Conservation (phyloP, 805 yeast species). For the Kregervanrija fluxuum region DNA sequence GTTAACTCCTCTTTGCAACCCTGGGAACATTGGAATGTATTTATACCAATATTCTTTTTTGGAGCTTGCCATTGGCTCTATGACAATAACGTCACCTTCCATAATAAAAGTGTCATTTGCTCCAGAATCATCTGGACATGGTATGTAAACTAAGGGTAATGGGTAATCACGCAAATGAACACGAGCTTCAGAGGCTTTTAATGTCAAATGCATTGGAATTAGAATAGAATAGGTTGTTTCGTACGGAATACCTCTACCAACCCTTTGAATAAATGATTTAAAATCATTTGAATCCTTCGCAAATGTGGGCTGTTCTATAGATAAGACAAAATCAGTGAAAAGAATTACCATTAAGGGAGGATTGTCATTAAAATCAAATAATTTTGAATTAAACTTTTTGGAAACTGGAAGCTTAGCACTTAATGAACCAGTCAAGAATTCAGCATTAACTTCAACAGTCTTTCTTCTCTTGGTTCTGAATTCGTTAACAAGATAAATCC, state of each 20-base stretch:
- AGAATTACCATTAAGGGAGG: constrained; percentile 46
- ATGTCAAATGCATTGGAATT: constrained; percentile 55
- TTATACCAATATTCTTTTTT: constrained; percentile 50
- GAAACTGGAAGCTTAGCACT: constrained; percentile 30
- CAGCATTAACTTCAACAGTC: constrained; percentile 32
- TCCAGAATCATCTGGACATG: constrained; percentile 24
- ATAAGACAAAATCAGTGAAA: constrained; percentile 40
- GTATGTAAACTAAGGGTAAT: constrained; percentile 70
- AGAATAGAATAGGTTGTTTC: constrained; percentile 62
- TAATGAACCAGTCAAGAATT: constrained; percentile 34
- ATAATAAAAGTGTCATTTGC: constrained; percentile 12
- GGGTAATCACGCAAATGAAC: constrained; percentile 82
- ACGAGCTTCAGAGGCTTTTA: constrained; percentile 53
- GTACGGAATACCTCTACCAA: constrained; percentile 79
- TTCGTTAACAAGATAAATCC: constrained; percentile 61
- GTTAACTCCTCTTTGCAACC: constrained; percentile 28
- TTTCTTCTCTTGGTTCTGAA: constrained; percentile 35
- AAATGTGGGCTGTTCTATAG: constrained; percentile 39
- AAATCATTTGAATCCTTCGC: constrained; percentile 36
- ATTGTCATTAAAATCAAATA: constrained; percentile 37
- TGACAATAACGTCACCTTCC: constrained; percentile 58
- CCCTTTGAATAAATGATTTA: constrained; percentile 53
- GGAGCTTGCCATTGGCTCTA: constrained; percentile 52
- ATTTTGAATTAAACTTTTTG: constrained; percentile 33
- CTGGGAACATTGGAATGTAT: constrained; percentile 54